Base-by-base conservation (phyloP, 192 early-diverging fungal genomes). In the Coemansia sp. region DNA sequence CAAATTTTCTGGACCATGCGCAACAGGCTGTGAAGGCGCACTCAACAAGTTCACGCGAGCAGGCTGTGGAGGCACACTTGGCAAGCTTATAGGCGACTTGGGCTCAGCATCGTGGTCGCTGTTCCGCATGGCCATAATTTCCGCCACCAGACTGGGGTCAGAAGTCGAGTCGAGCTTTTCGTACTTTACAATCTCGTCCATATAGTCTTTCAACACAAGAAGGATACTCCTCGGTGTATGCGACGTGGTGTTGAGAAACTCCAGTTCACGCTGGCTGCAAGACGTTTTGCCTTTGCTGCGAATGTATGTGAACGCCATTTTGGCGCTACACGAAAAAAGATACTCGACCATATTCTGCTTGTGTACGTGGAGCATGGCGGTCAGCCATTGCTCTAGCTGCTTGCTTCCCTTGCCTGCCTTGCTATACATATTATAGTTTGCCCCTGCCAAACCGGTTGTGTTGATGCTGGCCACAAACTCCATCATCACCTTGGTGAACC, bases 331-430 rank as follows among this genome's bases (percentile, higher is more conserved):
- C 4, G 28, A 11, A 7, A 28, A 49, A n/a, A 76, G 36, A 20
- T 71, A 76, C 4, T 47, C 10, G 0, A 69, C 57, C 68, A 76
- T 71, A 2, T 57, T 50, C 17, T 25, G 15, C 11, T 42, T 49
- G 31, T 76, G 74, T 3, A 46, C 40, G n/a, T 59, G 50, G 42
- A 76, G 64, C 74, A 76, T 76, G 3, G 61, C 60, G 9, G 47
- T 55, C 2, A 68, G 56, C 74, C 74, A 76, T 44, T 71, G 69
- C 48, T 76, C 68, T 5, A 76, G 58, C 21, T 68, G 57, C 36
- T 68, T 76, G 61, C 52, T 64, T 5, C 57, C 34, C 15, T 59
- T 57, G 12, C 56, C 64, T 0, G 56, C 28, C 49, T 44, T 52
- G 2, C 9, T 17, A 19, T 58, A 66, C 37, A 59, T 47, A 1